Conservation (phyloP, 1,284 basidiomycete species). For the Ceratorhiza oryzae-sativae region DNA sequence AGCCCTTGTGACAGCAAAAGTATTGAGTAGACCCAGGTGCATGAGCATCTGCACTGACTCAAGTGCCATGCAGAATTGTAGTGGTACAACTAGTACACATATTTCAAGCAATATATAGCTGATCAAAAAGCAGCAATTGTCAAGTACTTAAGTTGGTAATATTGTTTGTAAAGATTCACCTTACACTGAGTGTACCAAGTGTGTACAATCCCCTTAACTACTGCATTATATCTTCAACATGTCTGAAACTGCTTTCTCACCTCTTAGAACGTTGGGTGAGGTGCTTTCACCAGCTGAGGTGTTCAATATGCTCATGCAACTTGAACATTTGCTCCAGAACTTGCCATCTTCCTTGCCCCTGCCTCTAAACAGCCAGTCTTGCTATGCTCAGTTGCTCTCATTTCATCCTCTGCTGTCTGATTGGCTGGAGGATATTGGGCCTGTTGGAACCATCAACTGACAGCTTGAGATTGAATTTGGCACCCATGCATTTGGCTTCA, state of each 20-base stretch:
- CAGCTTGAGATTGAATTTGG: conserved; percentile 11
- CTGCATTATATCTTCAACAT: background rate
- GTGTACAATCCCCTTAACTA: background rate
- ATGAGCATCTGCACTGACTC: no score
- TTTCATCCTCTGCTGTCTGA: conserved; percentile 2
- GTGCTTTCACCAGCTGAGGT: background rate
- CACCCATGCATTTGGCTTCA: background rate
- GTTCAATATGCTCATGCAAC: conserved; percentile 4
- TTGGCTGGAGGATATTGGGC: background rate
- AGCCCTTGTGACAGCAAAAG: no score
- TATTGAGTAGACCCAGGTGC: no score
- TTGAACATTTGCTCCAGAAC: background rate
- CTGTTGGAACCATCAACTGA: background rate
- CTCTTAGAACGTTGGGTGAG: background rate
- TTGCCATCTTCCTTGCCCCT: background rate
- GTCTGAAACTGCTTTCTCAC: background rate
- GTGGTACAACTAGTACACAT: background rate
- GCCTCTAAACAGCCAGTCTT: background rate
- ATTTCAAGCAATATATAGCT: background rate
- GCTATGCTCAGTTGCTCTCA: background rate
- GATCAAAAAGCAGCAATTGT: background rate
- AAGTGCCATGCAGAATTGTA: no score
- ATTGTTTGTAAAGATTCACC: background rate
- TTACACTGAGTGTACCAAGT: background rate
- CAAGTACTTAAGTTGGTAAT: background rate